A percentile compares a stretch with the other conserved stretches of the same genome.
These are phyloP conservation scores for Haplographium delicatum DNA, from an alignment of 495 filamentous ascomycete species.

Conservation along the genomic window DNA sequence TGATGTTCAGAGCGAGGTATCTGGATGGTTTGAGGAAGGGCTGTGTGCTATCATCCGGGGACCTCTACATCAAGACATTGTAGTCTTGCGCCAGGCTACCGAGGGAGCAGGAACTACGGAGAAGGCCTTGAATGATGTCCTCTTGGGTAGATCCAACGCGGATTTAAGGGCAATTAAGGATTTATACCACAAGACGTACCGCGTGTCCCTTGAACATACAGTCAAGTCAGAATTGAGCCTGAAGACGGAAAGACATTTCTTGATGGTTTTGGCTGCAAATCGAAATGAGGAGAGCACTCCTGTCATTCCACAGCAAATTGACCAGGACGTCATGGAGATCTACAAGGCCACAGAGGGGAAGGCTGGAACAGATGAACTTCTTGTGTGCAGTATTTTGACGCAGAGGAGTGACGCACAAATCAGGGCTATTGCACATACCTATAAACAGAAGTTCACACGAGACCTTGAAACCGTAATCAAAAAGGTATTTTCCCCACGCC, in stretches of 20 bases:
- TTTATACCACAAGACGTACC: conserved; percentile 63
- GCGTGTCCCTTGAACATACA: conserved; percentile 55
- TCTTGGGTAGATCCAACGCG: conserved; percentile 77
- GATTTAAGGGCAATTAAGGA: conserved; percentile 77
- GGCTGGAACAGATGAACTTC: conserved; percentile 66
- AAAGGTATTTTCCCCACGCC: conserved; percentile 36
- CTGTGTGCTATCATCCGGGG: conserved; percentile 71
- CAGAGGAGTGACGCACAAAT: conserved; percentile 71
- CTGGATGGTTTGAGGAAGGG: conserved; percentile 63
- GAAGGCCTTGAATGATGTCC: conserved; percentile 73
- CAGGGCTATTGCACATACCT: conserved; percentile 69
- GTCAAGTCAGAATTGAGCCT: conserved; percentile 74
- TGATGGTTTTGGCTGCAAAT: conserved; percentile 64
- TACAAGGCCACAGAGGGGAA: conserved; percentile 68
- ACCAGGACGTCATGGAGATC: conserved; percentile 65
- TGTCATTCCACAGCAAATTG: conserved; percentile 61
- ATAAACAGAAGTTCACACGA: conserved; percentile 58
- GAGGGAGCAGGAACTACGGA: conserved; percentile 83
- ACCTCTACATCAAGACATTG: conserved; percentile 65
- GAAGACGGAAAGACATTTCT: conserved; percentile 78
- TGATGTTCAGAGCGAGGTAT: conserved; percentile 72
- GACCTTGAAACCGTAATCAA: conserved; percentile 66
- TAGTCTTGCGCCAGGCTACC: conserved; percentile 60
- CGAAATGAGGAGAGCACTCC: conserved; percentile 72
- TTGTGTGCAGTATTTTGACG: conserved; percentile 71